Evolutionary conservation across 1,284 basidiomycete species (phyloP).

Genomic region (Cryptococcus sp.): DNA sequence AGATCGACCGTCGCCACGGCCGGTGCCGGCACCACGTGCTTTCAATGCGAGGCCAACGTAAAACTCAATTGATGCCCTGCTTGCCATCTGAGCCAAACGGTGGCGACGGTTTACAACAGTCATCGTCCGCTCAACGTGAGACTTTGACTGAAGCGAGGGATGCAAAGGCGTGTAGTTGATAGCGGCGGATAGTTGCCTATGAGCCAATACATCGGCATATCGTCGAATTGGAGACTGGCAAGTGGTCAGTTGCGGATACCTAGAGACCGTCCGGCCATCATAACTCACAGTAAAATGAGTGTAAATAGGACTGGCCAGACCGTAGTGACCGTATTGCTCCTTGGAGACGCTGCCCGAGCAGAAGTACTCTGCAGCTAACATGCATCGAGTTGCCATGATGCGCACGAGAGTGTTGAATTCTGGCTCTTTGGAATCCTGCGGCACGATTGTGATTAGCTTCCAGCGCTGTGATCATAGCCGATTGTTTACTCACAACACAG

Average conservation of each 20-base stretch:
- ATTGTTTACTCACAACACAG: conserved; percentile 68
- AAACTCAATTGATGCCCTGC: conserved; percentile 93
- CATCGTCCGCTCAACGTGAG: conserved; percentile 83
- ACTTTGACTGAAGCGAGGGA: conserved; percentile 81
- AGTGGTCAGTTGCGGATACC: background rate
- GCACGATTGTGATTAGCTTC: background rate
- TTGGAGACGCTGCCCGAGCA: conserved; percentile 89
- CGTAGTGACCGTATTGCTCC: conserved; percentile 95
- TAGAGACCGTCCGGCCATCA: background rate
- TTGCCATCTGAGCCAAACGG: conserved; percentile 94
- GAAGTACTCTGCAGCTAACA: conserved; percentile 98
- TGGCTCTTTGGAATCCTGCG: conserved; percentile 72
- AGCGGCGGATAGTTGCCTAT: conserved; percentile 89
- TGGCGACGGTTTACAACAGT: conserved; percentile 90
- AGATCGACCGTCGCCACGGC: conserved; percentile 33
- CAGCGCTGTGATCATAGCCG: background rate
- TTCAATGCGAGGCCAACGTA: conserved; percentile 93
- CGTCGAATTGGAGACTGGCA: conserved; percentile 76
- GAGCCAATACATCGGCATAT: conserved; percentile 93
- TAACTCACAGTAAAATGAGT: conserved; percentile 81
- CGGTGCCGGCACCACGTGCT: conserved; percentile 59
- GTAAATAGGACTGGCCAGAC: conserved; percentile 93
- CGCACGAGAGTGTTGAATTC: conserved; percentile 97
- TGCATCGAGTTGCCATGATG: conserved; percentile 98
- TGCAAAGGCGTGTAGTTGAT: conserved; percentile 84